Conservation (phyloP, 129 eudicot genomes). For the Flaveria brownii region DNA sequence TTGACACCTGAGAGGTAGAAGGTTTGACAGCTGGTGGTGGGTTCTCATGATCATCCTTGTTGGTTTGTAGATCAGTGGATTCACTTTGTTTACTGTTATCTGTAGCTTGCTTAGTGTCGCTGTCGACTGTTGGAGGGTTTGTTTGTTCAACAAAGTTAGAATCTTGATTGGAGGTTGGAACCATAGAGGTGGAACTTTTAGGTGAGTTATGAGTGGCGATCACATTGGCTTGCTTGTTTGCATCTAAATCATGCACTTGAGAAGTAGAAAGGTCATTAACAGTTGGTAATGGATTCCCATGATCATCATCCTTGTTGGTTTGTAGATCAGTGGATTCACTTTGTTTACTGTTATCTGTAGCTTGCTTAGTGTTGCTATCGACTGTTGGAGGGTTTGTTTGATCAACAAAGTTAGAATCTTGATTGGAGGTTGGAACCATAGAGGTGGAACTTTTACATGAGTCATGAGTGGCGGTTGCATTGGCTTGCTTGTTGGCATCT, state of each 20-base stretch:
- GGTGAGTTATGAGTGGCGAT: constrained; percentile 11
- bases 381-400: not conserved
- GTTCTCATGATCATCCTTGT: not conserved
- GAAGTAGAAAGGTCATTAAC: not conserved
- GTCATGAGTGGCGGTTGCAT: not conserved
- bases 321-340: not conserved
- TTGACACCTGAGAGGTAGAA: constrained; percentile 1
- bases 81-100: not conserved
- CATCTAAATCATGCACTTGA: constrained; percentile 2
- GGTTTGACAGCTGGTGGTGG: not conserved
- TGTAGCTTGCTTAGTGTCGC: not conserved
- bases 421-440: not conserved
- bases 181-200: not conserved
- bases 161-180: constrained; percentile 11
- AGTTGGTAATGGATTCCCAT: not conserved
- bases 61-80: constrained; percentile 2
- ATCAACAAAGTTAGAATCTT: not conserved
- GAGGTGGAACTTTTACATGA: not conserved
- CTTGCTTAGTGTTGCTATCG: not conserved
- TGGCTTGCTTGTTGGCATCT: not conserved
- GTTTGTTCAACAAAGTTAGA: not conserved
- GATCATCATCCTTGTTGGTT: constrained; percentile 1
- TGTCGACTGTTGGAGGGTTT: not conserved
- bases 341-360: not conserved
- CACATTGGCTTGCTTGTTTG: not conserved